These are phyloP conservation scores for Sungouiozyma intestinalis DNA, from an alignment of 805 yeast species.

Conservation along the genomic window DNA sequence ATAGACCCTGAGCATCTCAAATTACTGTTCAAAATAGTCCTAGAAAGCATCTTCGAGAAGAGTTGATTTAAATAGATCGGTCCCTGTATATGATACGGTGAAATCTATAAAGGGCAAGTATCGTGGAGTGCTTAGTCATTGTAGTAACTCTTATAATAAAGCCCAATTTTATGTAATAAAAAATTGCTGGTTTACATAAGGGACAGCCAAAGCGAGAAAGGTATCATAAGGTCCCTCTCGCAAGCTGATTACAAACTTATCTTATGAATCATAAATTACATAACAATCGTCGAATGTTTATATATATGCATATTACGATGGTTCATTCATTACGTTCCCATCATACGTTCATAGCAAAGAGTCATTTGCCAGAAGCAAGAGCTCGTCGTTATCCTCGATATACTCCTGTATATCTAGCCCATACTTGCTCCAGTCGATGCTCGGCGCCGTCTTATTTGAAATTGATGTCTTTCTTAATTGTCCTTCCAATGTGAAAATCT, in stretches of 20 bases:
- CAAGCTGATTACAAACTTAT: too few relatives aligned
- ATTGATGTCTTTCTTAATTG: conserved; percentile 5
- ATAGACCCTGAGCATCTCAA: background rate
- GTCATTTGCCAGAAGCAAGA: conserved; percentile 11
- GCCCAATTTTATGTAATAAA: too few relatives aligned
- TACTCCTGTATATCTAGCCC: conserved; percentile 20
- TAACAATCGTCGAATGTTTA: background rate
- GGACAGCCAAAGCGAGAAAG: too few relatives aligned
- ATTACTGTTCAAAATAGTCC: background rate
- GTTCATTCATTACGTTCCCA: background rate
- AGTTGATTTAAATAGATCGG: too few relatives aligned
- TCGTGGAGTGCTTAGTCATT: background rate
- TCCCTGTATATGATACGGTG: too few relatives aligned
- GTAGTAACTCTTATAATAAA: too few relatives aligned
- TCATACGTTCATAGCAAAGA: conserved; percentile 11
- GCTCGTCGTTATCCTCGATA: conserved; percentile 12
- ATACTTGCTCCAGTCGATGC: conserved; percentile 19
- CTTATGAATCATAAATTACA: too few relatives aligned
- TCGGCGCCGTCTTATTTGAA: background rate
- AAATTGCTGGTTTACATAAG: background rate
- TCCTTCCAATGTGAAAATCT: conserved; percentile 24
- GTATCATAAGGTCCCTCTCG: too few relatives aligned
- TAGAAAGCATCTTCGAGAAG: background rate
- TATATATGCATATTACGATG: conserved; percentile 1
- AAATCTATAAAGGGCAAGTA: background rate